Evolutionary conservation across 345 rosid species (phyloP).

Genomic region (Linum tenue): DNA sequence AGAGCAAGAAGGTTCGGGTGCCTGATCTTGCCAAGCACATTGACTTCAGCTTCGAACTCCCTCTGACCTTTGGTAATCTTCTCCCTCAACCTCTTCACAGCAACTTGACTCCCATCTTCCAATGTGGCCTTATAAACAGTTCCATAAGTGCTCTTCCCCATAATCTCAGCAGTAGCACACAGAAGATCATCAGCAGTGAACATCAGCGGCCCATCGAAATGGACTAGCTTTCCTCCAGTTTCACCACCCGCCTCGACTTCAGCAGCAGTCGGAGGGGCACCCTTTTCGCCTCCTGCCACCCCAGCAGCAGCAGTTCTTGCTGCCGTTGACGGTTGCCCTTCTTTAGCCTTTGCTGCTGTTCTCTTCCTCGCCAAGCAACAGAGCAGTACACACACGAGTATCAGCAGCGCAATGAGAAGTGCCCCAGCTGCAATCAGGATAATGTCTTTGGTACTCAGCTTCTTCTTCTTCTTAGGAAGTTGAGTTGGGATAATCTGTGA

Average conservation of each 20-base stretch:
- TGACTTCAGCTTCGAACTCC: slow-evolving; percentile 75
- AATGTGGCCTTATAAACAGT: slow-evolving; percentile 88
- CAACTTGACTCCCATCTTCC: slow-evolving; percentile 79
- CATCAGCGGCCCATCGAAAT: slow-evolving; percentile 86
- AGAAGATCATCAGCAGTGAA: slow-evolving; percentile 91
- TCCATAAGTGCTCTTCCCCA: slow-evolving; percentile 92
- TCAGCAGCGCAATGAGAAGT: slow-evolving; percentile 45
- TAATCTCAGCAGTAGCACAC: slow-evolving; percentile 98
- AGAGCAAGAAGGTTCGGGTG: slow-evolving; percentile 71
- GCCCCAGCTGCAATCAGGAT: slow-evolving; percentile 67
- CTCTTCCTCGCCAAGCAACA: slow-evolving; percentile 63
- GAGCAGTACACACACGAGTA: slow-evolving; percentile 56
- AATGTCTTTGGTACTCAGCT: slow-evolving; percentile 61
- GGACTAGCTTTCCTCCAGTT: slow-evolving; percentile 89
- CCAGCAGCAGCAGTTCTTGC: slow-evolving; percentile 15
- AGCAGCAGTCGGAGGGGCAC: slow-evolving; percentile 16
- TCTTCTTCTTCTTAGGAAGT: slow-evolving; percentile 11
- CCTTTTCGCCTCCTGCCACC: slow-evolving; percentile 38
- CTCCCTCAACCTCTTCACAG: slow-evolving; percentile 82
- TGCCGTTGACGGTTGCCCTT: slow-evolving; percentile 43
- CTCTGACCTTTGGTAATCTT: slow-evolving; percentile 71
- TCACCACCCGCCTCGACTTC: slow-evolving; percentile 67
- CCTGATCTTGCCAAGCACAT: slow-evolving; percentile 61
- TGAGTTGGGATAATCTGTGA: slow-evolving; percentile 5
- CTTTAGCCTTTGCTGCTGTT: slow-evolving; percentile 13